Conservation (phyloP, 2,329 filamentous ascomycete species). For the Hypoxylon sp. region DNA sequence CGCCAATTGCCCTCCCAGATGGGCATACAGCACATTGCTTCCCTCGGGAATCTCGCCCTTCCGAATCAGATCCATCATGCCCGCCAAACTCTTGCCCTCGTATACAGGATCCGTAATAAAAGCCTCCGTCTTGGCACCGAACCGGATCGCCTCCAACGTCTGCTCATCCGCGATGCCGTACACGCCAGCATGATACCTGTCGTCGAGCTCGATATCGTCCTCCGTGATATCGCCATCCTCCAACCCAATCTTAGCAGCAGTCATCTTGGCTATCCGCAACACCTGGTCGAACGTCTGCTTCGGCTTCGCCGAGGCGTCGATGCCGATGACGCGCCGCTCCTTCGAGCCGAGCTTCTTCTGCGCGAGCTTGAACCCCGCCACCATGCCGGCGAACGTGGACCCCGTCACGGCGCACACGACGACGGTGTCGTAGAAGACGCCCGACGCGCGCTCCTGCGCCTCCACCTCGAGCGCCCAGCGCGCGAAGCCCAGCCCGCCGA, state of each 20-base stretch:
- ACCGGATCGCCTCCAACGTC: slow-evolving; percentile 76
- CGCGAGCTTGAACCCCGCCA: slow-evolving; percentile 77
- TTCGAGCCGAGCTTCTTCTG: slow-evolving; percentile 60
- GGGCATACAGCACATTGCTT: slow-evolving; percentile 78
- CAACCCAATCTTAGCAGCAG: slow-evolving; percentile 73
- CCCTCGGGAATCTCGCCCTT: slow-evolving; percentile 69
- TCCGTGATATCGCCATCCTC: slow-evolving; percentile 69
- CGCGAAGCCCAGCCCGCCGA: slow-evolving; percentile 78
- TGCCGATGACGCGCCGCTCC: slow-evolving; percentile 71
- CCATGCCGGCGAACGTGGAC: slow-evolving; percentile 77
- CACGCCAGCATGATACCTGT: slow-evolving; percentile 72
- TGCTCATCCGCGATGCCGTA: slow-evolving; percentile 76
- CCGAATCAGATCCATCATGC: slow-evolving; percentile 76
- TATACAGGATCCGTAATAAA: slow-evolving; percentile 83
- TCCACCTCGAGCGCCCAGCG: slow-evolving; percentile 78
- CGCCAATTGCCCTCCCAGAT: slow-evolving; percentile 77
- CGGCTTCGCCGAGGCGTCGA: slow-evolving; percentile 73
- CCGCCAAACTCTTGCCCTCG: slow-evolving; percentile 80
- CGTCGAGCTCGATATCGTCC: slow-evolving; percentile 71
- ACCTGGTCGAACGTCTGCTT: slow-evolving; percentile 74
- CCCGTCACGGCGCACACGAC: slow-evolving; percentile 79
- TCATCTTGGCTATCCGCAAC: slow-evolving; percentile 73
- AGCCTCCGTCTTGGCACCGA: slow-evolving; percentile 75
- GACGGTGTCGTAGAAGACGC: slow-evolving; percentile 75
- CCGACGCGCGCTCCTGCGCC: slow-evolving; percentile 70